These are phyloP conservation scores for Tetrastigma voinierianum DNA, from an alignment of 164 flowering plant species.

Conservation along the genomic window DNA sequence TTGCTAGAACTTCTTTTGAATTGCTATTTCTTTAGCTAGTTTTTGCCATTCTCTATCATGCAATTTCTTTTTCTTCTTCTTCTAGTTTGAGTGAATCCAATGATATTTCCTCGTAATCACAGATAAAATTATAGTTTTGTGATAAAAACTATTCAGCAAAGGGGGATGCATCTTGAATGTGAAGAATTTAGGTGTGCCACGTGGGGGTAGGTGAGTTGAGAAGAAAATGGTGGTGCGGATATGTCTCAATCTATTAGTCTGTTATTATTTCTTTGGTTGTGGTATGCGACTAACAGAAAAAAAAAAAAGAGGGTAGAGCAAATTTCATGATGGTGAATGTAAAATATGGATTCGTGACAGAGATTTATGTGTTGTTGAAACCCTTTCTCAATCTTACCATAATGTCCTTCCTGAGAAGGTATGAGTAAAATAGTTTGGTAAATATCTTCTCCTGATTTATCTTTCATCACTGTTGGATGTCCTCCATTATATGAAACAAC, in stretches of 20 bases:
- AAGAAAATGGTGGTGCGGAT: constrained; percentile 1
- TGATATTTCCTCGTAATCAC: background rate
- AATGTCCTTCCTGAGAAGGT: constrained; percentile 12
- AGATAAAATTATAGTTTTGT: background rate
- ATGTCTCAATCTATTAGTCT: background rate
- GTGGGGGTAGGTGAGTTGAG: constrained; percentile 1
- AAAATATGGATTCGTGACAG: constrained; percentile 3
- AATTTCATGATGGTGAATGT: background rate
- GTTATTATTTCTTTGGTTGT: background rate
- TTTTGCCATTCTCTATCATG: background rate
- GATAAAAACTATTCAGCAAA: background rate
- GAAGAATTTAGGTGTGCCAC: too few relatives aligned
- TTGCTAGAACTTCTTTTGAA: constrained; percentile 24
- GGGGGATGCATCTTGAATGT: too few relatives aligned
- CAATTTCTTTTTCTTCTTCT: background rate
- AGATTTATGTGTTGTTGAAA: constrained; percentile 27
- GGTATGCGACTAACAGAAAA: constrained; percentile 1
- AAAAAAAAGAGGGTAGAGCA: background rate
- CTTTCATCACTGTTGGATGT: too few relatives aligned
- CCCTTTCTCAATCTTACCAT: constrained; percentile 12
- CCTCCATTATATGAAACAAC: too few relatives aligned
- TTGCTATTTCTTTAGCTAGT: constrained; percentile 7
- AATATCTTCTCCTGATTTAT: too few relatives aligned
- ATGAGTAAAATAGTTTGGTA: background rate
- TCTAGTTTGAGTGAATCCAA: too few relatives aligned